Percentiles rank a stretch among this genome's conserved stretches.
These are phyloP conservation scores for Actinomucor elegans DNA, from an alignment of 371 early-diverging fungal species.

Conservation along the genomic window DNA sequence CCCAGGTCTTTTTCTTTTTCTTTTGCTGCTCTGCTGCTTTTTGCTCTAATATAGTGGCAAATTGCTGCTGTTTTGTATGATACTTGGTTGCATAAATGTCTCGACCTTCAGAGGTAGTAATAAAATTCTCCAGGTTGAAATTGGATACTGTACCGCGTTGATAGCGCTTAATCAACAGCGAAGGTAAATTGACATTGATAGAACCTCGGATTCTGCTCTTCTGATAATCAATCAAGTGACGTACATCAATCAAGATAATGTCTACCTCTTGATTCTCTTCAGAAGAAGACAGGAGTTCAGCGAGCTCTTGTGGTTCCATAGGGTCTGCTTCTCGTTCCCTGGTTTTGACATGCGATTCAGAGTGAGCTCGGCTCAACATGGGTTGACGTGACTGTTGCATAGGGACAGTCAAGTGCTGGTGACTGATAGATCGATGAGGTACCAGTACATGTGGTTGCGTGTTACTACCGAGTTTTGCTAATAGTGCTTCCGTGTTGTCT, in stretches of 20 bases:
- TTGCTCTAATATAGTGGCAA: constrained; percentile 22
- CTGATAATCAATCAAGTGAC: constrained; percentile 46
- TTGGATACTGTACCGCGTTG: constrained; percentile 59
- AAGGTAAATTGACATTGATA: constrained; percentile 64
- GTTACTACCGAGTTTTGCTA: constrained; percentile 11
- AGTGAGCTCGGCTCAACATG: constrained; percentile 17
- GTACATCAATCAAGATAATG: constrained; percentile 46
- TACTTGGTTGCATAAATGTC: constrained; percentile 33
- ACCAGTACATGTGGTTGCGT: constrained; percentile 5
- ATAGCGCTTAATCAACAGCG: constrained; percentile 59
- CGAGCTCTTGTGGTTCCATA: constrained; percentile 24
- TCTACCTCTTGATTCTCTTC: constrained; percentile 3
- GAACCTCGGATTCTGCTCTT: constrained; percentile 40
- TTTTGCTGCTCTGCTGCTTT: constrained; percentile 24
- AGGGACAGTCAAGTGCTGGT: constrained; percentile 21
- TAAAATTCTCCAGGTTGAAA: constrained; percentile 62
- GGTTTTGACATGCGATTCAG: constrained; percentile 13
- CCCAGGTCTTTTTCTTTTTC: constrained; percentile 28
- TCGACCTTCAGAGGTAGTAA: constrained; percentile 61
- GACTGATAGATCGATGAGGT: constrained; percentile 37
- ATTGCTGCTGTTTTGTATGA: not conserved
- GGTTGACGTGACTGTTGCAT: constrained; percentile 3
- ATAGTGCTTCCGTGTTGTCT: constrained; percentile 6
- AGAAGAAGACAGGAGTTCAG: constrained; percentile 5
- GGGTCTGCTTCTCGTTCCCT: constrained; percentile 9